Conservation (phyloP, 169 alveolate genomes). For the Pseudocohnilembus persalinus region DNA sequence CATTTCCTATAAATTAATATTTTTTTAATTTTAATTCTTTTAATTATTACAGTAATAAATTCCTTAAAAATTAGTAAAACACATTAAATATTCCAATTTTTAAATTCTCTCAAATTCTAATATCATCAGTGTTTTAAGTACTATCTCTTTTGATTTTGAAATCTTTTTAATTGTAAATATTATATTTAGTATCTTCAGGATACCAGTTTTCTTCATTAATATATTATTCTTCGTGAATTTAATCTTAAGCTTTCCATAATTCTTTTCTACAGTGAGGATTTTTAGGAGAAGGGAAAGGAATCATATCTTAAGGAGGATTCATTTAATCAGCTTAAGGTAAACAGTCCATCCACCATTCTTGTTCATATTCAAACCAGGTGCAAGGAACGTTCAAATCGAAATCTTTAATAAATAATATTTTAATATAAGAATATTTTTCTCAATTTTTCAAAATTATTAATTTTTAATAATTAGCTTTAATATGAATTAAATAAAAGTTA, state of each 20-base stretch:
- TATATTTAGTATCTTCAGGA: constrained; percentile 59
- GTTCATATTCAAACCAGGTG: constrained; percentile 83
- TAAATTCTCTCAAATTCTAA: constrained; percentile 27
- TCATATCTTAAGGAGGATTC: constrained; percentile 71
- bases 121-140: constrained; percentile 12
- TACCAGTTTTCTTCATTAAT: constrained; percentile 78
- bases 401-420: constrained; percentile 51
- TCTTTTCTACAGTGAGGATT: constrained; percentile 71
- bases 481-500: too few relatives aligned
- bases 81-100: too few relatives aligned
- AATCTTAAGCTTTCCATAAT: constrained; percentile 75
- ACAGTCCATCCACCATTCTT: constrained; percentile 52
- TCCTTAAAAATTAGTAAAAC: background rate
- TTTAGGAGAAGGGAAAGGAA: constrained; percentile 66
- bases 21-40: too few relatives aligned
- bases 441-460: too few relatives aligned
- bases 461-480: too few relatives aligned
- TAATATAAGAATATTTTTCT: too few relatives aligned
- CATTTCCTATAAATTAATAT: background rate
- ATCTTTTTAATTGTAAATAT: constrained; percentile 52
- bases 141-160: constrained; percentile 26
- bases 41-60: too few relatives aligned
- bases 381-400: constrained; percentile 82
- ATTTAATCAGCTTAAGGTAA: constrained; percentile 61
- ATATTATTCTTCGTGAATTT: constrained; percentile 50